Evolutionary conservation across 2,329 filamentous ascomycete species (phyloP).

Genomic region (Colletotrichum tropicale): DNA sequence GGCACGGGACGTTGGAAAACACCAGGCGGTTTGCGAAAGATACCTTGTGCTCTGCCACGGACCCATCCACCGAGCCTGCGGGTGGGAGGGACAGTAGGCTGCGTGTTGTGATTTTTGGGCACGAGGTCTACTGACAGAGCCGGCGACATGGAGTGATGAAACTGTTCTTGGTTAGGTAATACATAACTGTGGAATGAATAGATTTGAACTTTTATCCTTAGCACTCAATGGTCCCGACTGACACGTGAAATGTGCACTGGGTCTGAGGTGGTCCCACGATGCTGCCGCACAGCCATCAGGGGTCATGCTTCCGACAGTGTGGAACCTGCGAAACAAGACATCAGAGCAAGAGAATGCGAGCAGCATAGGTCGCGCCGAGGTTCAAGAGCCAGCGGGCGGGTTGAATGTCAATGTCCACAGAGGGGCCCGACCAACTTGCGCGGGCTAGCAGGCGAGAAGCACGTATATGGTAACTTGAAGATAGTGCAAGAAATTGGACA

Average conservation of each 20-base stretch:
- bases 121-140: not conserved
- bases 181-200: conserved; percentile 17
- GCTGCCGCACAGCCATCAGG: not conserved
- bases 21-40: not conserved
- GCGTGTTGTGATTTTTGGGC: not conserved
- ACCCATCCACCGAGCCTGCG: not conserved
- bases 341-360: not conserved
- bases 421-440: not conserved
- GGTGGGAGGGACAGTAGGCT: not conserved
- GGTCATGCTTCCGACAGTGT: not conserved
- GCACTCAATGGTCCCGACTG: not conserved
- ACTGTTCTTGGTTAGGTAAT: conserved; percentile 13
- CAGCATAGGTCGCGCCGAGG: not conserved
- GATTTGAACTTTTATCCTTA: not conserved
- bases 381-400: not conserved
- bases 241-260: not conserved
- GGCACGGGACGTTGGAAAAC: not conserved
- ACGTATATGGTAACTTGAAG: not conserved
- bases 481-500: not conserved
- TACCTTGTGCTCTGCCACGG: not conserved
- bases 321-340: not conserved
- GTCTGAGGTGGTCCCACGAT: not conserved
- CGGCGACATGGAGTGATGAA: conserved; percentile 13
- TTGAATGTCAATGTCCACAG: too few relatives aligned
- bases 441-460: not conserved